Evolutionary conservation across 2,329 filamentous ascomycete genomes (phyloP), one percentile per base, ranked within the genome.

Genomic region (Emmonsia crescens): DNA sequence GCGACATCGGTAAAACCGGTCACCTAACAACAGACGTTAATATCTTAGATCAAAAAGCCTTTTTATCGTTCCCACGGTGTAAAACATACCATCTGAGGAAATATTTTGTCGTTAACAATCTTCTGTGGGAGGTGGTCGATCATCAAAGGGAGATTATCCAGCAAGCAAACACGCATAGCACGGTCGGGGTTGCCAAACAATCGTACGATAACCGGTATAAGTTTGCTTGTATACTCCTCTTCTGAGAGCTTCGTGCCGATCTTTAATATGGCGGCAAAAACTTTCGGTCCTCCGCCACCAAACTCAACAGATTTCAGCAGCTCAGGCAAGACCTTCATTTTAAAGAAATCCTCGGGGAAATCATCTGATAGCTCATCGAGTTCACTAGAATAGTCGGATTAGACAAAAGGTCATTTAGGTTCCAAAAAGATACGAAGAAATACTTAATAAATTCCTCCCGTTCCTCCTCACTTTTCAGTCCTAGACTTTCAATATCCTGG

Each of bases 301-400:
- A 96, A 99, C 70, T 99, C 94, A n/a, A 97, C 91, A 0, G 92
- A 96, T 72, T 97, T 99, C n/a, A 99, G 82, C 36, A 99, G 79
- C 72, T 99, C 94, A 0, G 94, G 94, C 9, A 99, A 80, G 3
- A 99, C 86, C 71, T 97, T 99, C 82, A 96, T 89, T 72, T 95
- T 96, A 80, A 97, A 96, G 74, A 96, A 99, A 63, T 97, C 94
- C 71, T 96, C 93, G 0, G 94, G 94, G 64, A 97, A 96, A 73
- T 99, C 92, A 67, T 96, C 91, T 0, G 91, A 88, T 5, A 96
- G 82, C 63, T 89, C 82, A 66, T 96, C 91, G 5, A 99, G 83
- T 69, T 96, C 90, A 66, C 80, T 82, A 64, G 67, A 49, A 10
- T 51, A 24, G 44, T 9, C 2, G 21, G 40, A 40, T 59, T 44